Conservation (phyloP, 148 eudicot species). For the Spergularia bocconei region DNA sequence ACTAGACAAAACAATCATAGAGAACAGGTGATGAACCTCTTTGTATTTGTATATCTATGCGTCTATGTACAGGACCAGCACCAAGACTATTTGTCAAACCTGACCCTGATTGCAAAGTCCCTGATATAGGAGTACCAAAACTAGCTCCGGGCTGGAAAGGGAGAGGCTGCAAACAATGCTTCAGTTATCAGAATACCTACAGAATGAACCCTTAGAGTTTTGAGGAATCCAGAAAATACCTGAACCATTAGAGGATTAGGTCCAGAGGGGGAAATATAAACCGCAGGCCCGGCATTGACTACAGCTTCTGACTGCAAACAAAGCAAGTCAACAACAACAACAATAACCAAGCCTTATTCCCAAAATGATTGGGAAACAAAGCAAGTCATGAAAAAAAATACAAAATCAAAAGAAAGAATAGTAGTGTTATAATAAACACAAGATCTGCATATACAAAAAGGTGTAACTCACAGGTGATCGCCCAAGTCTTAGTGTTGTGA, state of each 20-base stretch:
- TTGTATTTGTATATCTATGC: constrained; percentile 48
- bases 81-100: constrained; percentile 34
- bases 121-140: constrained; percentile 35
- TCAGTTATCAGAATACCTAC: constrained; percentile 19
- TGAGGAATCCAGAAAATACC: constrained; percentile 25
- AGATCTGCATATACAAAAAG: constrained; percentile 3
- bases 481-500: constrained; percentile 43
- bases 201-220: neutral
- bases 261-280: constrained; percentile 47
- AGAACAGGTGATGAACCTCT: constrained; percentile 32
- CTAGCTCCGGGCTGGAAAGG: constrained; percentile 50
- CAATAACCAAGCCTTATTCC: no score
- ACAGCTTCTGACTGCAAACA: constrained; percentile 46
- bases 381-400: neutral
- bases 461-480: constrained; percentile 38
- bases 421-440: neutral
- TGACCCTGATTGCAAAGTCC: constrained; percentile 23
- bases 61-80: constrained; percentile 36
- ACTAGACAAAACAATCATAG: neutral
- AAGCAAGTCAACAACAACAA: neutral
- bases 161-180: constrained; percentile 34
- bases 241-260: constrained; percentile 65
- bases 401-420: constrained; percentile 7
- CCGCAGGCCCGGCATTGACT: constrained; percentile 52
- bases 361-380: neutral